phyloP scores from a whole-genome alignment of 345 rosid species.

The Arabis hirsuta region DNA sequence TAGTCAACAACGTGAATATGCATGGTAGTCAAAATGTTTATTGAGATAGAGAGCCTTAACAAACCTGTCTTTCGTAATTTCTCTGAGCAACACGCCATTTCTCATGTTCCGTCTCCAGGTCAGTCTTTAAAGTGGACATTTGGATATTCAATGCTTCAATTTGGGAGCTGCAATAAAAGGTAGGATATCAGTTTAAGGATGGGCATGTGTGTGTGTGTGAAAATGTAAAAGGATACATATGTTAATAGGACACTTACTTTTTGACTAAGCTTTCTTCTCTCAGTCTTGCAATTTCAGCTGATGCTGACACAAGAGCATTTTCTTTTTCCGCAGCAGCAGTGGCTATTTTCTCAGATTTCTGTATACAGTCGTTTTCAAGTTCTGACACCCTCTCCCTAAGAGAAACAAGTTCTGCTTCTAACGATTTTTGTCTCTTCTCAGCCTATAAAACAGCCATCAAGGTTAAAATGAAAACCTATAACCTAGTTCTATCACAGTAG shows the following conservation, averaged over 20 bases:
- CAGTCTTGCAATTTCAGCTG: slow-evolving; percentile 65
- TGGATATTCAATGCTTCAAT: slow-evolving; percentile 66
- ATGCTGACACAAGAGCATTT: slow-evolving; percentile 69
- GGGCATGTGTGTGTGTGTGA: slow-evolving; percentile 4
- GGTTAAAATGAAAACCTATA: slow-evolving; percentile 18
- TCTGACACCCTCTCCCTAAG: slow-evolving; percentile 73
- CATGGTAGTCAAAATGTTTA: slow-evolving; percentile 15
- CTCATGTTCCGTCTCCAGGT: slow-evolving; percentile 75
- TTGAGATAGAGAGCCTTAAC: slow-evolving; percentile 25
- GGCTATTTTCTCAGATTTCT: slow-evolving; percentile 72
- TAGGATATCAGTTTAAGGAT: slow-evolving; percentile 24
- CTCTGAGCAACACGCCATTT: slow-evolving; percentile 80
- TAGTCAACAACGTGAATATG: slow-evolving; percentile 22
- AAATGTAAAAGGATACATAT: slow-evolving; percentile 8
- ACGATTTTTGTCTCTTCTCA: slow-evolving; percentile 63
- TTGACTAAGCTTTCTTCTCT: slow-evolving; percentile 70
- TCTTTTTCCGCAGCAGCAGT: slow-evolving; percentile 68
- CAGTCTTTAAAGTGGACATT: slow-evolving; percentile 64
- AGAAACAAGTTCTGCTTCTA: slow-evolving; percentile 72
- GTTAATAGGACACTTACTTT: slow-evolving; percentile 46
- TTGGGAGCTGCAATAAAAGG: slow-evolving; percentile 65
- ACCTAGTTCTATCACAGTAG: slow-evolving; percentile 18
- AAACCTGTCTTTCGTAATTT: slow-evolving; percentile 97
- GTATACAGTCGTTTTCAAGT: slow-evolving; percentile 68
- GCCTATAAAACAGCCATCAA: slow-evolving; percentile 52